phyloP scores from a whole-genome alignment of 257 asterid species.

The Cynanchum wilfordii region DNA sequence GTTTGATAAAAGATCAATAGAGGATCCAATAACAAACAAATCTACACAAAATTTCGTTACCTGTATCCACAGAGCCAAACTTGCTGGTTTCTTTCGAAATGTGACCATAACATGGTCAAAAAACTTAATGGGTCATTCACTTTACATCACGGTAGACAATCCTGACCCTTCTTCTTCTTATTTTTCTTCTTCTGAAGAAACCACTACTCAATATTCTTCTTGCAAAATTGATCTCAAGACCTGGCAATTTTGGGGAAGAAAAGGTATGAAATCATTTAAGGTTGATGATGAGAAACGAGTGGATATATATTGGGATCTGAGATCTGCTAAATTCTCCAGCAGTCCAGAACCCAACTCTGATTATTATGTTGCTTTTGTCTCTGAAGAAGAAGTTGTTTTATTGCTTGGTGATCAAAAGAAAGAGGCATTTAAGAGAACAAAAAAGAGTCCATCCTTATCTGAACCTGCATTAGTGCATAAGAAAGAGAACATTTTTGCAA shows the following conservation, averaged over 20 bases:
- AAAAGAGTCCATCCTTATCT: constrained; percentile 29
- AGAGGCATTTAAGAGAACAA: constrained; percentile 65
- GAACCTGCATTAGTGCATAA: constrained; percentile 56
- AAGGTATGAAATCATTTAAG: constrained; percentile 60
- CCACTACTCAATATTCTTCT: constrained; percentile 34
- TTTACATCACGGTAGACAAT: constrained; percentile 51
- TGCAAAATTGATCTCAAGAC: constrained; percentile 87
- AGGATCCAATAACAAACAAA: constrained; percentile 27
- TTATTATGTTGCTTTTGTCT: constrained; percentile 68
- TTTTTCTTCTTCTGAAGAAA: constrained; percentile 18
- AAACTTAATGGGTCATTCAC: constrained; percentile 53
- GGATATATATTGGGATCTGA: constrained; percentile 78
- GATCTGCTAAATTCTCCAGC: constrained; percentile 48
- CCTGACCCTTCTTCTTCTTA: not conserved
- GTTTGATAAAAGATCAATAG: constrained; percentile 17
- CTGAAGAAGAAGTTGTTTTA: constrained; percentile 46
- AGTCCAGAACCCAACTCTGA: constrained; percentile 67
- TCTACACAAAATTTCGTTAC: constrained; percentile 52
- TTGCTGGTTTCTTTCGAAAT: constrained; percentile 33
- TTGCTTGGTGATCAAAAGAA: constrained; percentile 65
- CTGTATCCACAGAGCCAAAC: constrained; percentile 45
- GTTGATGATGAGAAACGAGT: constrained; percentile 51
- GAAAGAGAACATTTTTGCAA: constrained; percentile 68
- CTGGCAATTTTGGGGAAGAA: constrained; percentile 93
- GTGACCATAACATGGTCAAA: constrained; percentile 66